Evolutionary conservation across 148 eudicot species (phyloP).

Genomic region (Agrostemma githago): DNA sequence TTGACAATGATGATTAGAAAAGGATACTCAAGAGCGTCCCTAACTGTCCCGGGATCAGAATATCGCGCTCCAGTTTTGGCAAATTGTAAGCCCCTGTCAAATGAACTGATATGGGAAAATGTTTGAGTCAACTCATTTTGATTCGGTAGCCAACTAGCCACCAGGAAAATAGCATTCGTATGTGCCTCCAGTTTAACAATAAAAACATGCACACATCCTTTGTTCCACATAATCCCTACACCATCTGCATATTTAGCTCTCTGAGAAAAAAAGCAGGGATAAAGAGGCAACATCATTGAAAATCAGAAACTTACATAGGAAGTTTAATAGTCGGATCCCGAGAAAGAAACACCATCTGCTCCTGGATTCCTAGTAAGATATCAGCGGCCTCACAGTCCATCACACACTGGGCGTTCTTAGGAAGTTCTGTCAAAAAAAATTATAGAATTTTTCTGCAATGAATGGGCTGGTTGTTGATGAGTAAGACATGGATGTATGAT

Average conservation of each 20-base stretch:
- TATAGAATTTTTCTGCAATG: neutral
- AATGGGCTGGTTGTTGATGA: neutral
- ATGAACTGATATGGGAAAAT: constrained; percentile 47
- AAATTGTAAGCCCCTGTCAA: constrained; percentile 69
- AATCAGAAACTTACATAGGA: constrained; percentile 50
- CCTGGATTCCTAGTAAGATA: constrained; percentile 78
- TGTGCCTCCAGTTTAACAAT: neutral
- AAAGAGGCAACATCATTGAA: neutral
- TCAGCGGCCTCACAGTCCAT: constrained; percentile 93
- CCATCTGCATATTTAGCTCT: neutral
- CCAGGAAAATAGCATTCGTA: neutral
- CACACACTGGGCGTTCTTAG: constrained; percentile 54
- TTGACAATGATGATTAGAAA: constrained; percentile 6
- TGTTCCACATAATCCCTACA: neutral
- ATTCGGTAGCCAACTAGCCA: neutral
- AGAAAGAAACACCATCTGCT: constrained; percentile 76
- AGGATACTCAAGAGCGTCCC: constrained; percentile 83
- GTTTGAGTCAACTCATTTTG: constrained; percentile 16
- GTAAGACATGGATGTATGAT: neutral
- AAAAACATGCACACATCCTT: neutral
- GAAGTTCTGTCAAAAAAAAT: constrained; percentile 53
- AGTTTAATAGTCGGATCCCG: constrained; percentile 86
- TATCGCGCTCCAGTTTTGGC: constrained; percentile 54
- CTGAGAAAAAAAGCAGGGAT: neutral
- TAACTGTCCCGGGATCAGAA: constrained; percentile 48